phyloP scores from a whole-genome alignment of 2,329 filamentous ascomycete genomes.

The Ophiocordyceps camponoti-saundersi region DNA sequence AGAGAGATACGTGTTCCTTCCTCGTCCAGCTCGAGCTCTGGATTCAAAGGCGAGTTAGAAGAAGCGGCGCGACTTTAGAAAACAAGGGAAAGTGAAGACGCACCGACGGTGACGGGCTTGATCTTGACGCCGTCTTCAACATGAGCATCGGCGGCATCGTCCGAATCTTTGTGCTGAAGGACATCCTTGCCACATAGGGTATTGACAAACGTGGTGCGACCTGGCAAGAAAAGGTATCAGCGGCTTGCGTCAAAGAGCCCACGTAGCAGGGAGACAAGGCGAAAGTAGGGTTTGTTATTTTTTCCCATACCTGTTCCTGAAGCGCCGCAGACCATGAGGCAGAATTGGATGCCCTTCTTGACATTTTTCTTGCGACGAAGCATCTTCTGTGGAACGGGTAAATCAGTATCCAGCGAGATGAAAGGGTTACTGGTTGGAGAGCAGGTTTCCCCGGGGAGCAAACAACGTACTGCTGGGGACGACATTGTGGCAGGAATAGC shows the following conservation, averaged over 20 bases:
- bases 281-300: constrained; percentile 2
- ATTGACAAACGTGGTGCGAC: constrained; percentile 98
- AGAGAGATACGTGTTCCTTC: constrained; percentile 96
- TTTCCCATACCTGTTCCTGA: constrained; percentile 69
- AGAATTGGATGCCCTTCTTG: constrained; percentile 99
- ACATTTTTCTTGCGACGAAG: constrained; percentile 99
- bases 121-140: constrained; percentile 96
- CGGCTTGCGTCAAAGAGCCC: background rate
- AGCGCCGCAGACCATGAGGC: constrained; percentile 98
- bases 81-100: constrained; percentile 3
- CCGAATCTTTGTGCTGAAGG: constrained; percentile 77
- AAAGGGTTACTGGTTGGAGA: background rate
- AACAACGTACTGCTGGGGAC: constrained; percentile 8
- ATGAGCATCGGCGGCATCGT: constrained; percentile 77
- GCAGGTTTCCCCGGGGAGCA: constrained; percentile 1
- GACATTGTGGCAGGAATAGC: constrained; percentile 6
- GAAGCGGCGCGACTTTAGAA: background rate
- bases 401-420: background rate
- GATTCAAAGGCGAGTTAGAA: background rate
- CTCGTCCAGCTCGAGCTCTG: constrained; percentile 90
- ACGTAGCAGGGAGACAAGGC: background rate
- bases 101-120: constrained; percentile 95
- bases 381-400: constrained; percentile 51
- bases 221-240: constrained; percentile 23
- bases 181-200: constrained; percentile 94